A percentile compares a stretch with the other conserved stretches of the same genome.
Evolutionary conservation across 371 early-diverging fungal genomes (phyloP).

Genomic region (Paraphysoderma sedebokerense): DNA sequence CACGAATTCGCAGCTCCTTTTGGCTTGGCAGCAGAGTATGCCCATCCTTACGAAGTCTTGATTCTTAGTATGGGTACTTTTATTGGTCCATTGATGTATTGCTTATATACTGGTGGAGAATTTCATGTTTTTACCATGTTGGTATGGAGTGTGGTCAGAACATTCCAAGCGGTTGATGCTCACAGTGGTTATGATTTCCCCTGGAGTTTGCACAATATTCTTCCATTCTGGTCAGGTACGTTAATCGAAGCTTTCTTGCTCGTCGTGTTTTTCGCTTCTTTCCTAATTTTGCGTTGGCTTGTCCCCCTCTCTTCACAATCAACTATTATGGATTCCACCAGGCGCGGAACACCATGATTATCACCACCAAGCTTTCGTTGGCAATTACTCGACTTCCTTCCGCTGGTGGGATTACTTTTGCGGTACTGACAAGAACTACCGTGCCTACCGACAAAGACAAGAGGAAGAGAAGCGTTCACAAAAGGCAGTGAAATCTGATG

Average conservation of each 20-base stretch:
- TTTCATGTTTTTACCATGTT: constrained; percentile 63
- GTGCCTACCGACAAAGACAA: not conserved
- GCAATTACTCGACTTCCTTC: constrained; percentile 62
- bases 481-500: not conserved
- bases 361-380: constrained; percentile 64
- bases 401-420: constrained; percentile 66
- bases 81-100: constrained; percentile 51
- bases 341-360: constrained; percentile 74
- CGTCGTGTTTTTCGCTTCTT: not conserved
- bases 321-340: constrained; percentile 16
- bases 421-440: constrained; percentile 62
- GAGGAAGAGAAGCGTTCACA: not conserved
- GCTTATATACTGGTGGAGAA: constrained; percentile 24
- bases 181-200: constrained; percentile 93
- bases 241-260: not conserved
- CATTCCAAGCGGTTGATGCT: constrained; percentile 72
- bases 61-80: constrained; percentile 60
- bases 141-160: constrained; percentile 55
- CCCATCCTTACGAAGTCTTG: constrained; percentile 60
- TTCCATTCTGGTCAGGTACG: constrained; percentile 41
- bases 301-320: not conserved
- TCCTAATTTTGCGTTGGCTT: not conserved
- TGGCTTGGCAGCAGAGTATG: constrained; percentile 72
- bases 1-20: constrained; percentile 86
- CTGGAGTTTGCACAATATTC: constrained; percentile 55